Conservation (phyloP, 2,329 filamentous ascomycete species). For the Aurifilum marmelostoma region DNA sequence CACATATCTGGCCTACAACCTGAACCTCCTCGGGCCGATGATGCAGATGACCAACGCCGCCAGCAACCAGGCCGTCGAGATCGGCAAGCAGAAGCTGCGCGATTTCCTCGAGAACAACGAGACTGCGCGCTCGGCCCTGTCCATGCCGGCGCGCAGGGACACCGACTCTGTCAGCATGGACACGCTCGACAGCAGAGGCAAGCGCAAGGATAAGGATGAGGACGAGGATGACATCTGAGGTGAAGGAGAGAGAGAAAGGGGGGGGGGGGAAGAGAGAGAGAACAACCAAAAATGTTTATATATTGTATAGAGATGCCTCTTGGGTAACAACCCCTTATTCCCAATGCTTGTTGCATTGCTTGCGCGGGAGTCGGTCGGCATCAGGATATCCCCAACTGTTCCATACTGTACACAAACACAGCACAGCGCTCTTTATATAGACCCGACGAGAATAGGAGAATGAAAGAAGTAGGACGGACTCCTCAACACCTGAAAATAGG, state of each 20-base stretch:
- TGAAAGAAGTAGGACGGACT: neutral
- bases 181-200: constrained; percentile 63
- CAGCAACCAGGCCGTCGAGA: constrained; percentile 80
- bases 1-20: constrained; percentile 86
- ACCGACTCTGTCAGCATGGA: constrained; percentile 60
- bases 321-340: neutral
- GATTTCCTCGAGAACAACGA: constrained; percentile 91
- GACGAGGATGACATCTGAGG: constrained; percentile 62
- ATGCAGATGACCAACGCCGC: constrained; percentile 93
- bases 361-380: constrained; percentile 15
- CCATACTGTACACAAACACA: constrained; percentile 6
- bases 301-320: constrained; percentile 25
- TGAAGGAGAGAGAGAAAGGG: constrained; percentile 22
- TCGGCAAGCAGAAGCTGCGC: constrained; percentile 87
- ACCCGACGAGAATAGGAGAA: neutral
- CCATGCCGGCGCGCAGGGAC: constrained; percentile 62
- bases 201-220: constrained; percentile 46
- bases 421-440: constrained; percentile 16
- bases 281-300: neutral
- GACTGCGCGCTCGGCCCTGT: constrained; percentile 79
- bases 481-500: constrained; percentile 18
- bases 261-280: neutral
- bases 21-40: constrained; percentile 96
- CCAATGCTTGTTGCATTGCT: constrained; percentile 7
- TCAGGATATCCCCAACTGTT: constrained; percentile 25